These are phyloP conservation scores for Sugiyamaella xylanicola DNA, from an alignment of 1,139 yeast species.

Conservation along the genomic window DNA sequence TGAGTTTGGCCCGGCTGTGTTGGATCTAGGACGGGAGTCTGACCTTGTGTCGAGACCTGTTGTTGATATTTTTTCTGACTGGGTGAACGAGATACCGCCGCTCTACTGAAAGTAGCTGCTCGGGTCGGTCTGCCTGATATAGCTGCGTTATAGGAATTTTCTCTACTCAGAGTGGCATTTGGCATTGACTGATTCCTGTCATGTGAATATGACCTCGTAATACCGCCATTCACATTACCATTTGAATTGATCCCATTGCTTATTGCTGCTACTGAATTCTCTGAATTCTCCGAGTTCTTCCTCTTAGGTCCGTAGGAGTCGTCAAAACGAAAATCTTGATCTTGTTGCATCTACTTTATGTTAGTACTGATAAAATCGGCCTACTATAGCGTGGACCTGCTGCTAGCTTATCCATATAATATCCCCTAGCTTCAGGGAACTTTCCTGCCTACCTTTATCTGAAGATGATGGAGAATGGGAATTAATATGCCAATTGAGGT, in stretches of 20 bases:
- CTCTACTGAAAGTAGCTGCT: constrained; percentile 36
- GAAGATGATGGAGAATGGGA: no score
- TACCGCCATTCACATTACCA: background rate
- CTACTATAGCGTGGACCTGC: no score
- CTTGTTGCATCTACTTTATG: constrained; percentile 17
- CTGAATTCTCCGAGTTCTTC: constrained; percentile 4
- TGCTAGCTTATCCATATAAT: no score
- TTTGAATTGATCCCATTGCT: background rate
- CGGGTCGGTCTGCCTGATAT: constrained; percentile 31
- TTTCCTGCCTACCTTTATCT: no score
- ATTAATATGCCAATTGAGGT: no score
- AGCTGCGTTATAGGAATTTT: constrained; percentile 20
- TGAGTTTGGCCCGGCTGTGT: background rate
- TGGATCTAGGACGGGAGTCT: constrained; percentile 1
- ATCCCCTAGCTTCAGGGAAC: no score
- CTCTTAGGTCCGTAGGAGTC: constrained; percentile 12
- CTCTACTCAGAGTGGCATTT: constrained; percentile 27
- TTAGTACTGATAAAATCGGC: no score
- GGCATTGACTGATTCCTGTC: constrained; percentile 40
- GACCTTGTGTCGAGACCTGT: background rate
- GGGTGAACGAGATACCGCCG: constrained; percentile 19
- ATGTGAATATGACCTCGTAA: constrained; percentile 23
- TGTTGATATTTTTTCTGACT: constrained; percentile 11
- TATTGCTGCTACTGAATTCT: background rate
- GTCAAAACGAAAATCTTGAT: constrained; percentile 16